Evolutionary conservation across 495 filamentous ascomycete species (phyloP).

Genomic region (Hyaloscypha finlandica): DNA sequence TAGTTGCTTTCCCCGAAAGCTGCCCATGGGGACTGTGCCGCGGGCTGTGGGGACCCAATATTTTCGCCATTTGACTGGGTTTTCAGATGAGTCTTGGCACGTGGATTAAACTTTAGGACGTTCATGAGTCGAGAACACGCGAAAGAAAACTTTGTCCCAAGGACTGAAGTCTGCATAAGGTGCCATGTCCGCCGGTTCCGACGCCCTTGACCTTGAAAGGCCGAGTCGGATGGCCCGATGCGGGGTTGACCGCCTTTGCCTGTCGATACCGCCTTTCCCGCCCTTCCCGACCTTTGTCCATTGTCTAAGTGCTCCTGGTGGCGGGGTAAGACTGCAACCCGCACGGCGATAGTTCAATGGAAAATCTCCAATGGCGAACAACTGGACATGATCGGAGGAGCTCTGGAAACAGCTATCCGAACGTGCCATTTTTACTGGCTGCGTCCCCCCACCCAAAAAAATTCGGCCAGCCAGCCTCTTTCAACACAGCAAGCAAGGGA

Average conservation of each 20-base stretch:
- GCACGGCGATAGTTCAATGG: too few species aligned
- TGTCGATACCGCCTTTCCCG: slow-evolving; percentile 12
- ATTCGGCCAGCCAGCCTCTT: too few species aligned
- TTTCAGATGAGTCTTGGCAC: not conserved
- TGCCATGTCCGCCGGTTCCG: slow-evolving; percentile 4
- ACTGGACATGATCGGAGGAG: too few species aligned
- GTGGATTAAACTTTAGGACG: slow-evolving; percentile 3
- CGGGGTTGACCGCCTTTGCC: slow-evolving; percentile 8
- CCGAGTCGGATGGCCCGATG: slow-evolving; percentile 2
- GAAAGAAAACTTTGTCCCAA: not conserved
- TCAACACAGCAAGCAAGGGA: not conserved
- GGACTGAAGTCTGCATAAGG: slow-evolving; percentile 1
- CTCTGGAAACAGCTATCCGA: too few species aligned
- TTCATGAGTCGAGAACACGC: not conserved
- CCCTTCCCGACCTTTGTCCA: not conserved
- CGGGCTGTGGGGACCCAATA: slow-evolving; percentile 2
- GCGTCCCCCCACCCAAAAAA: too few species aligned
- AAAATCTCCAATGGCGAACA: too few species aligned
- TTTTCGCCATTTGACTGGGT: slow-evolving; percentile 7
- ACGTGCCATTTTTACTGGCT: too few species aligned
- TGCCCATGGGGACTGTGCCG: slow-evolving; percentile 3
- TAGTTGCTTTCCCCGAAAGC: not conserved
- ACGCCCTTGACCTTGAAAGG: not conserved
- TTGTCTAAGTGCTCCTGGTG: too few species aligned
- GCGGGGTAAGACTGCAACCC: too few species aligned